Evolutionary conservation across 495 filamentous ascomycete genomes (phyloP), one percentile per base, ranked within the genome.

Genomic region (Hypomontagnella submonticulosa): DNA sequence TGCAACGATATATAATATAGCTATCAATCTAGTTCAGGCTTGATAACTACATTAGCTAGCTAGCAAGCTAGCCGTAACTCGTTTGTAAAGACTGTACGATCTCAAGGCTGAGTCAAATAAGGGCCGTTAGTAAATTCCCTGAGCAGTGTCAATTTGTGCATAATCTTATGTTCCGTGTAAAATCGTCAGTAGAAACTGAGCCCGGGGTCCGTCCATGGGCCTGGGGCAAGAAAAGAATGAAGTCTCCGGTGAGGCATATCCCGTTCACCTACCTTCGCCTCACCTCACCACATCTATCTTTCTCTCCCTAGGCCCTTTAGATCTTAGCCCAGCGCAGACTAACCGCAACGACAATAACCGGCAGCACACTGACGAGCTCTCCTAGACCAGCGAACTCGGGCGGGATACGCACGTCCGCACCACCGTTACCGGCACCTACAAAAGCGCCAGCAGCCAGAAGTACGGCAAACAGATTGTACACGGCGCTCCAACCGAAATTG

Each of bases 351-450:
- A 79, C 61, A 71, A 95, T 81, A 8, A 94, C 90, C 1, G 91
- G 91, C 68, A 91, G 53, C 0, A 94, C 88, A 69, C 91, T 93
- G 1, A 92, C 88, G 19, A 92, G 60, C 79, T 94, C 90, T 0
- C 91, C 91, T 23, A 93, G 68, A 0, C 90, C 91, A 0, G 91
- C 91, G 81, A 84, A 93, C 71, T 84, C 74, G 0, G 91, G 91
- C 20, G 87, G 84, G 72, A 95, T 91, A 36, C 89, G 77, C 1
- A 79, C 81, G 4, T 76, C 65, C 3, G 74, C 66, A 9, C 57
- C 59, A 2, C 52, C 53, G 1, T 43, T 40, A 0, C 55, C 55
- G 1, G 55, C 48, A 60, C 79, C 66, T 1, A 85, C 81, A 67
- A 93, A 91, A 0, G 88, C 89, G 0, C 90, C 91, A 1, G 88